phyloP scores from a whole-genome alignment of 257 asterid species.

The Linaria vulgaris region DNA sequence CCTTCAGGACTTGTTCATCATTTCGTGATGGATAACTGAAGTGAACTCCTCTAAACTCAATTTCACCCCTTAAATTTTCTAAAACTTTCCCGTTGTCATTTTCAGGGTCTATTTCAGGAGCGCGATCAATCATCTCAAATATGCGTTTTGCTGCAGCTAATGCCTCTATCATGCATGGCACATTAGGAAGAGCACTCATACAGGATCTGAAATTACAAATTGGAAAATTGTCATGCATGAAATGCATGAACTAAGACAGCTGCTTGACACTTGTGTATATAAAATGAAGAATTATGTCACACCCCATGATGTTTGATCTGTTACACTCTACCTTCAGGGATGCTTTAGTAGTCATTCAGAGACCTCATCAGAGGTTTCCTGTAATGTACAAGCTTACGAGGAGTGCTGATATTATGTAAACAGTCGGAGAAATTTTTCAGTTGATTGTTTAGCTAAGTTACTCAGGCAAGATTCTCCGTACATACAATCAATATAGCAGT shows the following conservation, averaged over 20 bases:
- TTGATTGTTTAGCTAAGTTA: no score
- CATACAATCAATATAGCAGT: background rate
- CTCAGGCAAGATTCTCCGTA: no score
- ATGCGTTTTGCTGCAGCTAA: conserved; percentile 36
- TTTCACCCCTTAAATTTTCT: conserved; percentile 33
- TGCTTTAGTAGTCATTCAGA: background rate
- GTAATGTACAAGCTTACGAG: no score
- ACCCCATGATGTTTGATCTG: background rate
- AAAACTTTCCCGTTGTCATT: conserved; percentile 28
- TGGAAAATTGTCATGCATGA: background rate
- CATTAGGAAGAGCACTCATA: conserved; percentile 40
- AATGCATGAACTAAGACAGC: background rate
- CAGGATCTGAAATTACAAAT: conserved; percentile 27
- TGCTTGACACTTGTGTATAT: background rate
- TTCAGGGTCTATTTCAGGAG: conserved; percentile 33
- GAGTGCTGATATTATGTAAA: no score
- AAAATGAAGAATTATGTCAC: background rate
- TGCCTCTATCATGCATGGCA: conserved; percentile 41
- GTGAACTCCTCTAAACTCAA: conserved; percentile 41
- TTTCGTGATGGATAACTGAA: conserved; percentile 46
- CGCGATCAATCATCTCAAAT: conserved; percentile 38
- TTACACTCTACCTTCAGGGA: background rate
- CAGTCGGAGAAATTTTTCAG: no score
- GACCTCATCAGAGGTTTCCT: no score
- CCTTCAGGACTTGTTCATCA: conserved; percentile 32